phyloP scores from a whole-genome alignment of 2,329 filamentous ascomycete genomes.

The Xylaria polymorpha region DNA sequence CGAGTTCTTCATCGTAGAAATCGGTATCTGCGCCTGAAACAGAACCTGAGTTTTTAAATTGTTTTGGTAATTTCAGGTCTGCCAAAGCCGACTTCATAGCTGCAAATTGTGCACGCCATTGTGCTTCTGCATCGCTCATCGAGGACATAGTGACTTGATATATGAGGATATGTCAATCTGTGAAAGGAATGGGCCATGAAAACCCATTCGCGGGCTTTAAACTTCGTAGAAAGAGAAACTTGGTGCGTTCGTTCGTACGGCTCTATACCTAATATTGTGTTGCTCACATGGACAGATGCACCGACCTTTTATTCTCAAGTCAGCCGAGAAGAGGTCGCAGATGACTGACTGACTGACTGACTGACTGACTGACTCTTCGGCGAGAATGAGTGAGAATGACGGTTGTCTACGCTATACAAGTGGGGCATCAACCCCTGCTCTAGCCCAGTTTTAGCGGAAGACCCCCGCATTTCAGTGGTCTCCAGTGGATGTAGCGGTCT shows the following conservation, averaged over 20 bases:
- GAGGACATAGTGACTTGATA: slow-evolving; percentile 39
- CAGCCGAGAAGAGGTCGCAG: slow-evolving; percentile 11
- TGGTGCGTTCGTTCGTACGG: not conserved
- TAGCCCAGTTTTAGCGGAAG: slow-evolving; percentile 7
- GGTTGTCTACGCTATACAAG: not conserved
- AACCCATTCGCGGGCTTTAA: not conserved
- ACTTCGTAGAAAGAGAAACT: not conserved
- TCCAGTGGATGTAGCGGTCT: slow-evolving; percentile 28
- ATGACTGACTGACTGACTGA: not conserved
- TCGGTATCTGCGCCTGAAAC: slow-evolving; percentile 70
- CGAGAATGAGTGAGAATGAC: slow-evolving; percentile 21
- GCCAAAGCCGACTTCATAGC: slow-evolving; percentile 89
- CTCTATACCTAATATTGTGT: not conserved
- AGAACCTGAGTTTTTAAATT: slow-evolving; percentile 55
- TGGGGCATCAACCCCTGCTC: not conserved
- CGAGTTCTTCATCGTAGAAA: slow-evolving; percentile 69
- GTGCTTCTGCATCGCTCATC: slow-evolving; percentile 58
- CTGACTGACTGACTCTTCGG: slow-evolving; percentile 6
- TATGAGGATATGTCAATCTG: not conserved
- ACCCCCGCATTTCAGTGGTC: slow-evolving; percentile 13
- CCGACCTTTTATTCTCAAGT: slow-evolving; percentile 6
- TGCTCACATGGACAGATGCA: not conserved
- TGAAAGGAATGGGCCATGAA: not conserved
- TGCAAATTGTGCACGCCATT: slow-evolving; percentile 87
- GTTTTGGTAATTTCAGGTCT: slow-evolving; percentile 67